phyloP scores from a whole-genome alignment of 169 alveolate genomes.

The Eimeria necatrix region DNA sequence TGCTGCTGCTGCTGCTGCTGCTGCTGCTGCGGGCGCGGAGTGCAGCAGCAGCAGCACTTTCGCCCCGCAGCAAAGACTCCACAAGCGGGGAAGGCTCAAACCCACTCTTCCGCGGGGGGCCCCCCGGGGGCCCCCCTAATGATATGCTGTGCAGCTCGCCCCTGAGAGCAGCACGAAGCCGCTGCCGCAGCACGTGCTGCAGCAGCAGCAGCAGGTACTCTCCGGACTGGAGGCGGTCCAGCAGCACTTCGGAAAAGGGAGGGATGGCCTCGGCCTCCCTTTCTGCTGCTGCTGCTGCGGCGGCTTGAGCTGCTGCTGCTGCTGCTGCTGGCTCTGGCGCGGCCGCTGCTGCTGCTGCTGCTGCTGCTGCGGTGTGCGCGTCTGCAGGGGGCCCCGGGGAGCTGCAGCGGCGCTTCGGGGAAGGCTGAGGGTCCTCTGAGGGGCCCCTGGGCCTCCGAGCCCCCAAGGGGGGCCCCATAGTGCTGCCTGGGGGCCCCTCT shows the following conservation, averaged over 20 bases:
- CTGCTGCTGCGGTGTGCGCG: too few relatives aligned
- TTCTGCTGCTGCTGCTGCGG: too few relatives aligned
- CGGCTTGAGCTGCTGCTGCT: too few relatives aligned
- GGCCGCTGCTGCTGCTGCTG: background rate
- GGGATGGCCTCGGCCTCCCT: background rate
- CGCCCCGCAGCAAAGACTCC: conserved; percentile 21
- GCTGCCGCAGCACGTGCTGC: conserved; percentile 68
- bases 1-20: conserved; percentile 42
- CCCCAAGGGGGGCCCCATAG: background rate
- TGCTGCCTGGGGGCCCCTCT: background rate
- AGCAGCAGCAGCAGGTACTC: conserved; percentile 25
- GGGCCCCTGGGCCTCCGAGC: background rate
- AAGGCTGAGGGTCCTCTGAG: background rate
- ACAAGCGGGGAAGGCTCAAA: conserved; percentile 20
- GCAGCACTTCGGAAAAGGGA: conserved; percentile 10
- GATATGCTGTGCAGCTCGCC: conserved; percentile 48
- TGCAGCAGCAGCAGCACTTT: conserved; percentile 32
- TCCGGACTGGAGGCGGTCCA: background rate
- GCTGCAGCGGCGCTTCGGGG: background rate
- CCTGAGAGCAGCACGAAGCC: conserved; percentile 31
- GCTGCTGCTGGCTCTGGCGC: background rate
- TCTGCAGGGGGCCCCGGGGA: background rate
- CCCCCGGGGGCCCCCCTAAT: background rate
- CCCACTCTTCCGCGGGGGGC: background rate
- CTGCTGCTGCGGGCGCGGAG: background rate